Conservation (phyloP, 805 yeast genomes). For the Myxozyma geophila region DNA sequence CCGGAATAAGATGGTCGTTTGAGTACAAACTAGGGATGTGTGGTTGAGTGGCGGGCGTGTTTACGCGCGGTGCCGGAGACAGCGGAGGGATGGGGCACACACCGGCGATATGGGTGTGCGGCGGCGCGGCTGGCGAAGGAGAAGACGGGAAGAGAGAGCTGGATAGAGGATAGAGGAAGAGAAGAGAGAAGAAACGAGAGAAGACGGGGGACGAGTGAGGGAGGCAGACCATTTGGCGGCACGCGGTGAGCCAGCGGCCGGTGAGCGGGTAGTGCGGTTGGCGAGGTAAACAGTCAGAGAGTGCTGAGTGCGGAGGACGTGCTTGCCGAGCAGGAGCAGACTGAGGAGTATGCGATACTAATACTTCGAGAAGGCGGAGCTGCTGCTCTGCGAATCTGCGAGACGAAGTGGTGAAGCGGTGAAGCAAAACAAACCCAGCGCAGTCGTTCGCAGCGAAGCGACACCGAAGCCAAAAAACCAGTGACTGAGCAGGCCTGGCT, state of each 20-base stretch:
- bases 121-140: too few relatives aligned
- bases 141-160: not conserved
- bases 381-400: too few relatives aligned
- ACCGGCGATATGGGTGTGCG: too few relatives aligned
- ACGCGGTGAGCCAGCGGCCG: not conserved
- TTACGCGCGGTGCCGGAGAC: too few relatives aligned
- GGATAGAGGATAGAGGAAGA: not conserved
- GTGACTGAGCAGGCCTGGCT: not conserved
- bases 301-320: not conserved
- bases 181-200: not conserved
- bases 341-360: too few relatives aligned
- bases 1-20: too few relatives aligned
- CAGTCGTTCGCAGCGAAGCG: not conserved
- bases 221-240: constrained; percentile 4
- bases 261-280: constrained; percentile 1
- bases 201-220: not conserved
- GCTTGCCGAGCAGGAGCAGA: not conserved
- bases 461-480: not conserved
- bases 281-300: not conserved
- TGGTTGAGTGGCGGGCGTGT: too few relatives aligned
- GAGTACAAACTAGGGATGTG: too few relatives aligned
- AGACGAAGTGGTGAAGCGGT: not conserved
- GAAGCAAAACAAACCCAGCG: not conserved
- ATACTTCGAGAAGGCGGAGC: too few relatives aligned
- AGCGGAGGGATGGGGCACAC: too few relatives aligned